Conservation (phyloP, 768 basidiomycete species). For the Basidioascus undulatus region DNA sequence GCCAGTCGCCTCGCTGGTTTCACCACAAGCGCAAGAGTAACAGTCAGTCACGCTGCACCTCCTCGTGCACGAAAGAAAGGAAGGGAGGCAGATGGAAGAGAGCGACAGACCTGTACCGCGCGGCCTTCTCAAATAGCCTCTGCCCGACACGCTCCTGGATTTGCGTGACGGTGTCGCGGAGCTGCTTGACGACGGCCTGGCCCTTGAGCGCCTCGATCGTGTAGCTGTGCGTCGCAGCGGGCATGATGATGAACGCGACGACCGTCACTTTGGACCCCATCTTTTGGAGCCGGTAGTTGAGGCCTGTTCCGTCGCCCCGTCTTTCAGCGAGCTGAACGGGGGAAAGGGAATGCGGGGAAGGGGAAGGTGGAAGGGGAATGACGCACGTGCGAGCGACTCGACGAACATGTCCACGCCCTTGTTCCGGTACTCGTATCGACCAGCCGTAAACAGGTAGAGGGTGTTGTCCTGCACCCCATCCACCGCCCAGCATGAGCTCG, state of each 20-base stretch:
- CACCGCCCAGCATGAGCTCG: too few relatives aligned
- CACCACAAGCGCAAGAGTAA: neutral
- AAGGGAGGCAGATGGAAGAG: neutral
- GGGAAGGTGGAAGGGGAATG: neutral
- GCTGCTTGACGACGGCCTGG: slow-evolving; percentile 90
- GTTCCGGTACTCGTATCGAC: slow-evolving; percentile 94
- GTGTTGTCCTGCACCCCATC: too few relatives aligned
- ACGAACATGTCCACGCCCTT: slow-evolving; percentile 99
- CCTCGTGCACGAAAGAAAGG: neutral
- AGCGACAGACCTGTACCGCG: slow-evolving; percentile 51
- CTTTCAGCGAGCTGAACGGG: neutral
- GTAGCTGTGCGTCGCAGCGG: slow-evolving; percentile 83
- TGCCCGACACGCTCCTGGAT: slow-evolving; percentile 83
- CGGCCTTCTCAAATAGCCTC: slow-evolving; percentile 79
- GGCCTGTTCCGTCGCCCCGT: slow-evolving; percentile 14
- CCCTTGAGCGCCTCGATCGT: slow-evolving; percentile 92
- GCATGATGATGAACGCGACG: slow-evolving; percentile 98
- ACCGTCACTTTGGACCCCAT: slow-evolving; percentile 52
- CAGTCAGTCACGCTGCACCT: too few relatives aligned
- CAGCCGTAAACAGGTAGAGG: slow-evolving; percentile 87
- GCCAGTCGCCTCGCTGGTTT: slow-evolving; percentile 39
- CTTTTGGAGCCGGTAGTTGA: slow-evolving; percentile 39
- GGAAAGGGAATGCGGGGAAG: neutral
- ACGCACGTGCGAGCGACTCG: slow-evolving; percentile 63
- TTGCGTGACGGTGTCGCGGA: slow-evolving; percentile 84